Evolutionary conservation across 805 yeast species (phyloP), one percentile per base, ranked within the genome.

Genomic region (Nakazawaea sp.): DNA sequence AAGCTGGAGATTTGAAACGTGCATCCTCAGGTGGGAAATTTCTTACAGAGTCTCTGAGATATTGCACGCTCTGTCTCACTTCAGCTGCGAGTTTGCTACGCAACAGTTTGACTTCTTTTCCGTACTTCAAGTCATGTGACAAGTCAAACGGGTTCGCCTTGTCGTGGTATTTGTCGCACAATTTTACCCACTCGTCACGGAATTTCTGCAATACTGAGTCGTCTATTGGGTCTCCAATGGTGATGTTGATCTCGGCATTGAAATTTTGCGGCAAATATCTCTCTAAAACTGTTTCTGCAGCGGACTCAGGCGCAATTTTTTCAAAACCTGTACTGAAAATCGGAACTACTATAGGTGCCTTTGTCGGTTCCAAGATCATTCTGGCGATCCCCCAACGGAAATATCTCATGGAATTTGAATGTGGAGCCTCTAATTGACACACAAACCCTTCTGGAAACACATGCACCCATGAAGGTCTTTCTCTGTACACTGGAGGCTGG

Each of bases 301-400:
- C 62, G 38, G 68, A 73, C 58, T 90, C 97, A 0, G 97, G 95
- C 9, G 82, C 80, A 18, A 89, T 72, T 51, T 81, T 76, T 53
- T 90, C 96, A 50, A 90, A 83, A 0, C 98, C 98, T 34, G 78
- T 72, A 4, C 85, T 64, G 51, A 80, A 90, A 13, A 90, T 81
- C 1, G 97, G 97, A 12, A 92, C 76, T 12, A 90, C 74, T 1
- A 89, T 75, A 0, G 98, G 97, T 0, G 90, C 77, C 42, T 73
- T 71, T 0, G 90, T 78, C 8, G 94, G 67, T 56, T 90, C 98
- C 38, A 92, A 59, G 4, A 92, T 68, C 47, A 89, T 54, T 46
- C 98, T 68, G 2, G 95, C 75, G 1, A 88, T 78, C 0, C 98
- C 98, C 97, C 97, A 90, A 53, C 85, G 81, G 67, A 92, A 90